Evolutionary conservation across 192 early-diverging fungal genomes (phyloP).

Genomic region (Pilobolus umbonatus): DNA sequence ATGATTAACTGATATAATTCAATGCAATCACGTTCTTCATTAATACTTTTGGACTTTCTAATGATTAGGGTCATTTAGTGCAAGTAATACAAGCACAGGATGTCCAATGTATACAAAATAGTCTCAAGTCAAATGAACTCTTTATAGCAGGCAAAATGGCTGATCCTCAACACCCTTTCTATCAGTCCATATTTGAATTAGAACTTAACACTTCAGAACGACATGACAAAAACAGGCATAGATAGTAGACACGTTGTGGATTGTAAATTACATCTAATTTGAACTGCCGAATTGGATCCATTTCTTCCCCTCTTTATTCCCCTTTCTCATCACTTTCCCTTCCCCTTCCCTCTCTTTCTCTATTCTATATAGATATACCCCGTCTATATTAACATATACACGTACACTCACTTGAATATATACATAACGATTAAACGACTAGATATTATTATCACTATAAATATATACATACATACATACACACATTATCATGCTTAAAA

Average conservation of each 20-base stretch:
- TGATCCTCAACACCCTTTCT: conserved; percentile 2
- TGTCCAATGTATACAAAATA: conserved; percentile 53
- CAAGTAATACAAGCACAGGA: conserved; percentile 52
- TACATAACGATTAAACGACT: neutral
- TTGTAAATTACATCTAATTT: neutral
- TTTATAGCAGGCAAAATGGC: conserved; percentile 46
- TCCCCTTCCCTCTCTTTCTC: neutral
- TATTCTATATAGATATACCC: neutral
- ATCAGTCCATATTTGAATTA: conserved; percentile 27
- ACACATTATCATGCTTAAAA: conserved; percentile 3
- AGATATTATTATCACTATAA: neutral
- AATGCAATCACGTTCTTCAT: neutral
- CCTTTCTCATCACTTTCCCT: neutral
- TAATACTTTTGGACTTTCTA: no score
- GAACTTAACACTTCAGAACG: no score
- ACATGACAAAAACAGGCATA: conserved; percentile 2
- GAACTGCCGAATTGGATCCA: neutral
- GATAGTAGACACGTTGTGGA: no score
- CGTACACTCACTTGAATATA: no score
- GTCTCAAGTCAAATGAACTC: conserved; percentile 24
- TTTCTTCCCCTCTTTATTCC: neutral
- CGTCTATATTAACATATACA: no score
- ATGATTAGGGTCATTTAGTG: conserved; percentile 42
- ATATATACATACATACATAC: neutral
- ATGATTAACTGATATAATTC: no score